Base-by-base conservation (phyloP, 2,329 filamentous ascomycete genomes). In the Penicillium fuscoglaucum region DNA sequence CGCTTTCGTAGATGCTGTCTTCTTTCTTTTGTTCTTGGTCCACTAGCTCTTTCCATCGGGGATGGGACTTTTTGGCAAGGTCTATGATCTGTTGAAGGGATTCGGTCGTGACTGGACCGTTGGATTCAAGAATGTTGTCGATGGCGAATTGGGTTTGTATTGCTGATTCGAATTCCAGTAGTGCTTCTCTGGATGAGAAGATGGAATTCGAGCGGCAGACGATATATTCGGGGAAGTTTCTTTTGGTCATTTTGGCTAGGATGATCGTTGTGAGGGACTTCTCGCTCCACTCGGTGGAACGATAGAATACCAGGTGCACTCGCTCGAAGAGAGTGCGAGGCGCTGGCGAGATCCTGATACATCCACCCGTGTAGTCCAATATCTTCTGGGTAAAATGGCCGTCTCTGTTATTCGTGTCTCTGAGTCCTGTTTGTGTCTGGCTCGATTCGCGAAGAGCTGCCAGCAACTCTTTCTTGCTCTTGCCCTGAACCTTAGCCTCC, bases 191-290 rank as follows among this genome's bases (percentile, higher is more conserved):
- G 0, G 91, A 91, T 0, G 86, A 75, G 68, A 99, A 99, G 3
- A 99, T 96, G 57, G 91, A 96, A 28, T 88, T 85, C 0, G 92
- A 96, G 35, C 95, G 86, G 59, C 90, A 96, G 6, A 98, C 93
- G 24, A 98, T 84, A 69, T 96, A 99, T 3, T 89, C 81, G 0
- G 93, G 93, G 64, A 97, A 99, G 71, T 93, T 95, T 37, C 91
- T 84, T 44, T 87, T 84, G 2, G 93, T 90, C 57, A 96, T 96
- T 63, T 93, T 93, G 8, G 95, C 91, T 6, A 99, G 82, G 45
- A 99, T 96, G 54, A 98, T 93, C 0, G 93, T 93, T 1, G 91
- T 98, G 15, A 99, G 79, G 1, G 93, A 97, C 73, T 96, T 98
- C 68, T 98, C 93, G 0, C 93, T 96, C 95, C 95, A 99, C 72